Evolutionary conservation across 139 green algal species (phyloP).

Genomic region (Auxenochlorella pyrenoidosa): DNA sequence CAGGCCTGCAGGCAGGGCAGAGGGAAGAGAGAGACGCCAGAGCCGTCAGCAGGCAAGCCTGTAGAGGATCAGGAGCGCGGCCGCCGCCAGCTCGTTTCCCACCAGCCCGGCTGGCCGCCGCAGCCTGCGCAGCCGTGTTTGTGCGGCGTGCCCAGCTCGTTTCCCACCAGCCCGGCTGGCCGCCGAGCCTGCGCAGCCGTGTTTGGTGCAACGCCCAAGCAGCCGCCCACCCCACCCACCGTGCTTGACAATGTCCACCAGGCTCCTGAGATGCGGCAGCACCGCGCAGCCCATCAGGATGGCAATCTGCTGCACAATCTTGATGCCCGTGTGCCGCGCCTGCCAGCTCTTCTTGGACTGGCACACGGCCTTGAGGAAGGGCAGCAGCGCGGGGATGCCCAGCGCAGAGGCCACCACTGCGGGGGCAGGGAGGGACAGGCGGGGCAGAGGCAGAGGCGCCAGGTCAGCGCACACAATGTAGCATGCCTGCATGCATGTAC

Average conservation of each 20-base stretch:
- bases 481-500: too few species aligned
- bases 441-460: too few species aligned
- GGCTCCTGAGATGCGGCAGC: constrained; percentile 94
- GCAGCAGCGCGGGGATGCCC: constrained; percentile 96
- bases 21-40: neutral
- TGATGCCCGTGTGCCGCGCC: constrained; percentile 98
- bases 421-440: neutral
- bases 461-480: neutral
- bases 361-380: constrained; percentile 99
- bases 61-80: too few species aligned
- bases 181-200: too few species aligned
- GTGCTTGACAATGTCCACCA: constrained; percentile 98
- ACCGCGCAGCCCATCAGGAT: constrained; percentile 98
- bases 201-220: too few species aligned
- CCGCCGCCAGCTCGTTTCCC: too few species aligned
- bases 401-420: constrained; percentile 69
- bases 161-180: too few species aligned
- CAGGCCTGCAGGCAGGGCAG: constrained; percentile 39
- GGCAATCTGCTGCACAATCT: constrained; percentile 99
- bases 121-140: too few species aligned
- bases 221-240: too few species aligned
- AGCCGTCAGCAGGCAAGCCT: constrained; percentile 23
- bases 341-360: constrained; percentile 97
- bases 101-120: too few species aligned
- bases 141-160: too few species aligned